Conservation (phyloP, 805 yeast genomes). For the Schwanniomyces sp. region DNA sequence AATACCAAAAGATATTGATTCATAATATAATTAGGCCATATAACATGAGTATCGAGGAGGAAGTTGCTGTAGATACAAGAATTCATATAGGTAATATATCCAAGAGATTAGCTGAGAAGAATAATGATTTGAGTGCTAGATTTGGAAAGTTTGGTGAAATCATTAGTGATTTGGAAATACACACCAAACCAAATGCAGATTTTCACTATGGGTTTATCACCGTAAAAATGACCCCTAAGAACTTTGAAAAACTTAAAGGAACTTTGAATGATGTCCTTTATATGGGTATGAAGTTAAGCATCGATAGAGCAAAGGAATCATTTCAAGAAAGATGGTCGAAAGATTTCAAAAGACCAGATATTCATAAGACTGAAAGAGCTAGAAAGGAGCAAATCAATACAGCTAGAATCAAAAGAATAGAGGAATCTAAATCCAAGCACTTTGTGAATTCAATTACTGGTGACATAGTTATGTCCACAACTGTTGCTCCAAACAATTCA, state of each 20-base stretch:
- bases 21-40: not conserved
- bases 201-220: slow-evolving; percentile 67
- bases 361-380: slow-evolving; percentile 21
- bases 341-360: slow-evolving; percentile 44
- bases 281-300: slow-evolving; percentile 66
- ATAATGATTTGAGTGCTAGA: slow-evolving; percentile 51
- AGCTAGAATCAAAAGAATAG: slow-evolving; percentile 40
- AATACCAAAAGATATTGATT: not conserved
- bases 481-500: slow-evolving; percentile 9
- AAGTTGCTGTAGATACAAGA: slow-evolving; percentile 17
- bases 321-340: slow-evolving; percentile 46
- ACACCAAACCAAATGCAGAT: slow-evolving; percentile 53
- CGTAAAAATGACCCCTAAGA: slow-evolving; percentile 47
- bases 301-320: slow-evolving; percentile 63
- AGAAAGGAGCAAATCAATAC: slow-evolving; percentile 31
- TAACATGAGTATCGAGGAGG: slow-evolving; percentile 1
- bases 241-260: slow-evolving; percentile 49
- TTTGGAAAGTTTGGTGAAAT: slow-evolving; percentile 64
- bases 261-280: slow-evolving; percentile 70
- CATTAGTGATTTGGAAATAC: slow-evolving; percentile 46
- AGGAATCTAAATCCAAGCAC: slow-evolving; percentile 33
- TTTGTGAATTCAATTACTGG: slow-evolving; percentile 23
- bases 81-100: slow-evolving; percentile 74
- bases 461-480: slow-evolving; percentile 10
- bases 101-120: slow-evolving; percentile 43